Base-by-base conservation (phyloP, 2,329 filamentous ascomycete species). In the Ophiocordyceps australis region DNA sequence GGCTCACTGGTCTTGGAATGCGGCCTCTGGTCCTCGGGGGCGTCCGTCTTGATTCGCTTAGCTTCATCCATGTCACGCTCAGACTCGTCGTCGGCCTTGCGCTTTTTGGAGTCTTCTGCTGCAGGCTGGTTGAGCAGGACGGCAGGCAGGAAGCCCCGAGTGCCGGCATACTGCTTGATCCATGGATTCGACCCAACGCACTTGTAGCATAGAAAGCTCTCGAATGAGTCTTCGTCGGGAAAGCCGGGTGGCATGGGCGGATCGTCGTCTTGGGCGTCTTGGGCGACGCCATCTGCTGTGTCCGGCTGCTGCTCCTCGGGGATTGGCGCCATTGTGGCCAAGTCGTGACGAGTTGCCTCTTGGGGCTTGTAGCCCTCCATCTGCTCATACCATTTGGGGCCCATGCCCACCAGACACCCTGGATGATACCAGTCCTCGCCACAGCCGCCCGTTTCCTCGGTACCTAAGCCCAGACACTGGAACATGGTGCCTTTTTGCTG, bases 351-450 rank as follows among this genome's bases (percentile, higher is more conserved):
- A 2, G 33, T 30, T 4, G 17, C 17, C n/a, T 17, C 9, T 17
- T 18, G 17, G 12, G 20, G 30, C 25, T 51, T 52, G n/a, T 40
- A 27, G 30, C 37, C 47, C 35, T 47, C 43, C 48, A 50, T 56
- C 40, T 54, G 61, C 42, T 75, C 71, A 35, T 61, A 71, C 71
- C 78, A 85, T 31, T 71, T 65, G 9, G 81, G 67, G 1, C 75
- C 72, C 37, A 91, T 54, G 5, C 85, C 85, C 25, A 93, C 70
- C 7, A 95, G 56, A 44, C 86, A 95, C 33, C 89, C 83, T 1
- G 86, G 82, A 53, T 95, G 86, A 64, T 82, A 95, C 86, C 86
- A 95, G 44, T 95, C 86, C 53, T 95, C 86, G 9, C 86, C 86
- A 50, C 86, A 95, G 5, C 85, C 86, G 11, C 85, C 85, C 2